Evolutionary conservation across 441 rosid genomes (phyloP), one percentile per base, ranked within the genome.

Genomic region (Pelargonium fulgidum): DNA sequence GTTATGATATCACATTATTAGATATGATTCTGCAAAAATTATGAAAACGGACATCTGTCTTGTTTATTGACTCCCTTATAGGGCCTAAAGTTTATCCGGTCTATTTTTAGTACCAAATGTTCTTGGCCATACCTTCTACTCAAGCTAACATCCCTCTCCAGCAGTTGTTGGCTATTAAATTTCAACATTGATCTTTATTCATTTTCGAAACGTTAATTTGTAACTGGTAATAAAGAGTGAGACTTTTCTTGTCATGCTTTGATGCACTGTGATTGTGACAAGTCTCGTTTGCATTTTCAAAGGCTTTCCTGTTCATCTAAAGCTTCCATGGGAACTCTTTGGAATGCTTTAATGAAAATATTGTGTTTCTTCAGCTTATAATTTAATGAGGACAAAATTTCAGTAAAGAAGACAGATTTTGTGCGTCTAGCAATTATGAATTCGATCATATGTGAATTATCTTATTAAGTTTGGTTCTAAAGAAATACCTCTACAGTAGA

Each of bases 341-440:
- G 17, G 16, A 50, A 50, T 50, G 56, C 56, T 50, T 33, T 1
- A n/a, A 50, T 50, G 56, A n/a, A 12, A 50, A n/a, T 50, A 13
- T 33, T 33, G 56, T n/a, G 56, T 50, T 50, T 50, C 7, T 12
- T n/a, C 11, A 1, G 56, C 16, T 50, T 50, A 4, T n/a, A 50
- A 12, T 12, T n/a, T 50, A 48, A n/a, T n/a, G 12, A 0, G 17
- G 17, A 14, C 39, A 50, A 1, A 50, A 50, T 5, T 50, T 50
- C n/a, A 50, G n/a, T 50, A 50, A n/a, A 50, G 56, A 50, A 50
- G n/a, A 48, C 54, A 50, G 56, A 50, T n/a, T 50, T 12, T 50
- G 56, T 50, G 16, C 56, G 13, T 14, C 1, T n/a, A 50, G 17
- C 17, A n/a, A n/a, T 50, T 50, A 50, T n/a, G 16, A n/a, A 12